Base-by-base conservation (phyloP, 2,329 filamentous ascomycete genomes). In the Hortaea sp. region DNA sequence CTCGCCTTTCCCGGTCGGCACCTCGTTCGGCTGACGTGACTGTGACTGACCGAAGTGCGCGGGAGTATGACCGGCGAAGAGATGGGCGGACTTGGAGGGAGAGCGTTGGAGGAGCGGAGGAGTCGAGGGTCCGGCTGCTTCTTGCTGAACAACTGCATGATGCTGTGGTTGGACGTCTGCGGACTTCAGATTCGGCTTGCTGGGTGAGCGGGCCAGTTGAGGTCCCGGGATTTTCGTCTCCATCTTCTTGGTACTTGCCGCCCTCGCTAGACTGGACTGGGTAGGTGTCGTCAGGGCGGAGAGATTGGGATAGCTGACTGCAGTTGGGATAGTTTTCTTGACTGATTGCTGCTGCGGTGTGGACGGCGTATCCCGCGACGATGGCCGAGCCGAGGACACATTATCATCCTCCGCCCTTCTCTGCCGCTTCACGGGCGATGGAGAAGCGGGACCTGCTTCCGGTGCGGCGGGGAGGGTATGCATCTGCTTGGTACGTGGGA, bases 211-310 rank as follows among this genome's bases (percentile, higher is more conserved):
- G 31, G 4, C 34, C 29, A 40, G 39, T 11, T 31, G 31, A 31
- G 42, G 37, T n/a, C 10, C n/a, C 2, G 37, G 10, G 37, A 28
- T 42, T 29, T 9, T 48, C 42, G 4, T 42, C 10, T 35, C 32
- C 4, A 5, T 31, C 57, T 70, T 71, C 55, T 73, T 76, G 39
- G 76, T 67, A 53, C 72, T 79, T 45, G 74, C 67, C 41, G 75
- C 68, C 39, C 82, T 80, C 31, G 81, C 78, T 43, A 85, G 64
- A 1, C 85, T 87, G 6, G 86, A 72, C 63, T 87, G 88, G 6
- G 85, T 92, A 0, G 88, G 88, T 5, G 86, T 94, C 64, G 82
- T 77, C 29, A 90, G 69, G 29, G 63, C 57, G n/a, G 59, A 49
- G 72, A 80, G 50, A 72, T 70, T 49, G 72, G 66, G 50, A 39